Percentiles rank a stretch among this genome's conserved stretches.
Evolutionary conservation across 768 basidiomycete species (phyloP).

Genomic region (Tulasnella sp.): DNA sequence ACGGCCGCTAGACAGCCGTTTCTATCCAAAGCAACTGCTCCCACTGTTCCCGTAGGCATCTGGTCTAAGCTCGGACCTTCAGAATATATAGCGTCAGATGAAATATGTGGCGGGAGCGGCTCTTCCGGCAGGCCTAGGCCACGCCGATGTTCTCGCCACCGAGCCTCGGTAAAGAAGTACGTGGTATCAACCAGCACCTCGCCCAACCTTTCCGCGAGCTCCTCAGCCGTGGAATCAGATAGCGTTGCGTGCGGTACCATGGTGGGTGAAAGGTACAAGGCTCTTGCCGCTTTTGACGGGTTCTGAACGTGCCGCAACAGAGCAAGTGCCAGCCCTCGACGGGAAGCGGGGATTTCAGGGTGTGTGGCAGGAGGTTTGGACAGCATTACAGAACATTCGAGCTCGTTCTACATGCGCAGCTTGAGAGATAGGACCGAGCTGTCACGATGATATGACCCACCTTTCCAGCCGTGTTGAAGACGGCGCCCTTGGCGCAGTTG

Average conservation of each 20-base stretch:
- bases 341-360: constrained; percentile 43
- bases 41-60: constrained; percentile 68
- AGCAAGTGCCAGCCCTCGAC: constrained; percentile 54
- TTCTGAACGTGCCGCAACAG: constrained; percentile 59
- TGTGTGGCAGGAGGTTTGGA: constrained; percentile 62
- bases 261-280: constrained; percentile 56
- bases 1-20: constrained; percentile 59
- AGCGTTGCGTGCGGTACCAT: constrained; percentile 58
- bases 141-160: constrained; percentile 68
- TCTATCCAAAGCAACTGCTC: constrained; percentile 68
- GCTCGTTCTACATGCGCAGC: constrained; percentile 46
- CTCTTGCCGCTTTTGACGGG: constrained; percentile 58
- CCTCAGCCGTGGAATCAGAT: constrained; percentile 54
- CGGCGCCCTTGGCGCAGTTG: constrained; percentile 70
- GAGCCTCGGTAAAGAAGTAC: constrained; percentile 63
- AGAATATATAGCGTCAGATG: background rate
- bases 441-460: constrained; percentile 27
- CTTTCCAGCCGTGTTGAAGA: constrained; percentile 73
- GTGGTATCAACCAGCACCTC: constrained; percentile 53
- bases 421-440: background rate
- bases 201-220: constrained; percentile 41
- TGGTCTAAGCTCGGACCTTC: constrained; percentile 35
- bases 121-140: constrained; percentile 65
- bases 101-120: constrained; percentile 33
- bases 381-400: constrained; percentile 72